Evolutionary conservation across 148 eudicot species (phyloP).

Genomic region (Arctostaphylos glauca): DNA sequence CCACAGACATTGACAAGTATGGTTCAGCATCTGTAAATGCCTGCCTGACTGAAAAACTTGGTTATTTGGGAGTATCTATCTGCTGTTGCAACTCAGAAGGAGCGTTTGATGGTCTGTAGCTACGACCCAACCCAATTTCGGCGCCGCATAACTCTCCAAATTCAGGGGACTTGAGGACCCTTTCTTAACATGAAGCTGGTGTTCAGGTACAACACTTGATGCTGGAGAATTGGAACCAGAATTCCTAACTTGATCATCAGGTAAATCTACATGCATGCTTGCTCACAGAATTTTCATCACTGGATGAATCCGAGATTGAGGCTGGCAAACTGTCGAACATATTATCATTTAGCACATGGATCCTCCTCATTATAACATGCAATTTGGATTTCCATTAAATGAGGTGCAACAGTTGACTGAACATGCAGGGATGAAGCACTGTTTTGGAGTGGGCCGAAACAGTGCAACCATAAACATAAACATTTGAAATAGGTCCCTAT

Average conservation of each 20-base stretch:
- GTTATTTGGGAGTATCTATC: conserved; percentile 50
- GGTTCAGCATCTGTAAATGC: background rate
- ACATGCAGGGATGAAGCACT: too few relatives aligned
- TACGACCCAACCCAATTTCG: conserved; percentile 27
- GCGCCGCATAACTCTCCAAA: conserved; percentile 45
- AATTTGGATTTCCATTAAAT: background rate
- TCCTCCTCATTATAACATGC: background rate
- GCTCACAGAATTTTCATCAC: conserved; percentile 37
- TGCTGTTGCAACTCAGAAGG: conserved; percentile 56
- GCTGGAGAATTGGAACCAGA: conserved; percentile 58
- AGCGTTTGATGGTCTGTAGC: background rate
- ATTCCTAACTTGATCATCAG: conserved; percentile 45
- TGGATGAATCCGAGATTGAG: conserved; percentile 33
- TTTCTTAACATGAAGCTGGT: conserved; percentile 37
- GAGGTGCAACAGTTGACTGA: too few relatives aligned
- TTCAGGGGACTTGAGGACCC: conserved; percentile 42
- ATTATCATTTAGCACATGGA: conserved; percentile 11
- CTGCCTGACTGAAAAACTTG: background rate
- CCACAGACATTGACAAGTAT: background rate
- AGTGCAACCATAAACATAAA: background rate
- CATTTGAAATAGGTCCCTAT: background rate
- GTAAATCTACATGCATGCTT: conserved; percentile 45
- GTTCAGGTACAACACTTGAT: conserved; percentile 51
- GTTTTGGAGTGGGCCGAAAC: too few relatives aligned
- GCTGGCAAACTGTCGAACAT: conserved; percentile 34